phyloP scores from a whole-genome alignment of 139 green algal genomes.

The Penium margaritaceum region DNA sequence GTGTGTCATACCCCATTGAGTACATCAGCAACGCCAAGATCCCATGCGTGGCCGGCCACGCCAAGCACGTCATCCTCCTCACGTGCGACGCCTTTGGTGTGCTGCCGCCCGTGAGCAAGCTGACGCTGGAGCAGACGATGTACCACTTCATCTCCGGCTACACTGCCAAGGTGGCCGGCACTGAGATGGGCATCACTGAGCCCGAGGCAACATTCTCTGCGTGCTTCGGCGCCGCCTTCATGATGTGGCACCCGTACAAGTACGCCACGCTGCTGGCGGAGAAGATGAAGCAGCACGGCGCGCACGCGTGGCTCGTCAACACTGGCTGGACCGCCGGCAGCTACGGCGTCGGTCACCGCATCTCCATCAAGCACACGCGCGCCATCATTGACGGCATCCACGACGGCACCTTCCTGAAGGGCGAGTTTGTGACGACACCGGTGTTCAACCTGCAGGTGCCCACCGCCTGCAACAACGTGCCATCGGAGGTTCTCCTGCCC shows the following conservation, averaged over 20 bases:
- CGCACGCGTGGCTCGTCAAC: conserved; percentile 81
- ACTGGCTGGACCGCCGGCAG: conserved; percentile 67
- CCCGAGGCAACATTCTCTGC: conserved; percentile 73
- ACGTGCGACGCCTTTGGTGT: conserved; percentile 90
- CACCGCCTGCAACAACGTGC: conserved; percentile 56
- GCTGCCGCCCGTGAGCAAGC: conserved; percentile 73
- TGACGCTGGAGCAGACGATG: conserved; percentile 86
- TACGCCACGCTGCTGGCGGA: conserved; percentile 84
- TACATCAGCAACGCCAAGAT: conserved; percentile 74
- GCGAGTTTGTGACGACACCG: conserved; percentile 55
- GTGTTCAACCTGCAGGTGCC: conserved; percentile 81
- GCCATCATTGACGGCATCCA: conserved; percentile 94
- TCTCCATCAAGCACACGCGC: conserved; percentile 83
- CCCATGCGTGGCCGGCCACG: conserved; percentile 17
- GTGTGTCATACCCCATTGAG: conserved; percentile 87
- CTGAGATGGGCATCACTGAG: conserved; percentile 84
- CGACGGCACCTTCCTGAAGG: conserved; percentile 63
- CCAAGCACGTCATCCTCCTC: conserved; percentile 71
- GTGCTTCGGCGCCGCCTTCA: conserved; percentile 52
- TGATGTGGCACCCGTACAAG: conserved; percentile 78
- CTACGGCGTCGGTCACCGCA: conserved; percentile 71
- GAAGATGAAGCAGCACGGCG: conserved; percentile 75
- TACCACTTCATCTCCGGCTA: conserved; percentile 96
- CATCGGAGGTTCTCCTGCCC: conserved; percentile 59
- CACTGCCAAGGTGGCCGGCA: conserved; percentile 83